These are phyloP conservation scores for Xylaria sp. DNA, from an alignment of 2,329 filamentous ascomycete species.

Conservation along the genomic window DNA sequence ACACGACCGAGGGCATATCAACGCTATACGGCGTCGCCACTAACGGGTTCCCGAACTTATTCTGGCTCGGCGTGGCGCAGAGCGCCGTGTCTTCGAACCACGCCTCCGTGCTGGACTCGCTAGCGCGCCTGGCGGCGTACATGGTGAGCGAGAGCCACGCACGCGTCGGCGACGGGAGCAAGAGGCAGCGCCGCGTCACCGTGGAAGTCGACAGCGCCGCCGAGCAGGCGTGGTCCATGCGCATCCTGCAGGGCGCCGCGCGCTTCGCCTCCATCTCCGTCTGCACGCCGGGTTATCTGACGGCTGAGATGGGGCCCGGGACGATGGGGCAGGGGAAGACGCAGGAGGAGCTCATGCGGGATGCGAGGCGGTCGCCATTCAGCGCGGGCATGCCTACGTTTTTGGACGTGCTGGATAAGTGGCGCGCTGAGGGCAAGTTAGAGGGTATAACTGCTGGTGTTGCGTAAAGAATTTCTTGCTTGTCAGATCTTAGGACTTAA, in stretches of 20 bases:
- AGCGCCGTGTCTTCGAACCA: conserved; percentile 48
- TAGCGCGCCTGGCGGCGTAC: conserved; percentile 40
- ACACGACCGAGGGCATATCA: conserved; percentile 51
- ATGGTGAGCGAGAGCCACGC: conserved; percentile 53
- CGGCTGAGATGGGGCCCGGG: conserved; percentile 55
- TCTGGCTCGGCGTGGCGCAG: conserved; percentile 60
- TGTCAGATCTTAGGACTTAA: not conserved
- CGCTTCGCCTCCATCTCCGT: conserved; percentile 55
- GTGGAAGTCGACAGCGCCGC: conserved; percentile 59
- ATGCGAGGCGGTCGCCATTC: conserved; percentile 47
- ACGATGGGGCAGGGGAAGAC: conserved; percentile 26
- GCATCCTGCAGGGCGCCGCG: conserved; percentile 50
- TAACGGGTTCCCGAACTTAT: conserved; percentile 65
- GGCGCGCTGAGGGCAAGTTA: conserved; percentile 49
- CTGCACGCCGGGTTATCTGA: conserved; percentile 68
- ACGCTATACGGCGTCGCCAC: conserved; percentile 65
- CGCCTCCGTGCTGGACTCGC: conserved; percentile 38
- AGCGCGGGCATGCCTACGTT: conserved; percentile 51
- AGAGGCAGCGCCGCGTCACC: conserved; percentile 36
- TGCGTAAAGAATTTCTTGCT: conserved; percentile 18
- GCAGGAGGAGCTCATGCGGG: conserved; percentile 49
- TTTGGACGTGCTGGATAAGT: conserved; percentile 44
- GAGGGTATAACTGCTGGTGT: conserved; percentile 39
- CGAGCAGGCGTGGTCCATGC: conserved; percentile 61
- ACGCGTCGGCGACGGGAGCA: conserved; percentile 40